A percentile compares a stretch with the other conserved stretches of the same genome.
Conservation (phyloP, 257 asterid genomes). For the Asclepias syriaca region DNA sequence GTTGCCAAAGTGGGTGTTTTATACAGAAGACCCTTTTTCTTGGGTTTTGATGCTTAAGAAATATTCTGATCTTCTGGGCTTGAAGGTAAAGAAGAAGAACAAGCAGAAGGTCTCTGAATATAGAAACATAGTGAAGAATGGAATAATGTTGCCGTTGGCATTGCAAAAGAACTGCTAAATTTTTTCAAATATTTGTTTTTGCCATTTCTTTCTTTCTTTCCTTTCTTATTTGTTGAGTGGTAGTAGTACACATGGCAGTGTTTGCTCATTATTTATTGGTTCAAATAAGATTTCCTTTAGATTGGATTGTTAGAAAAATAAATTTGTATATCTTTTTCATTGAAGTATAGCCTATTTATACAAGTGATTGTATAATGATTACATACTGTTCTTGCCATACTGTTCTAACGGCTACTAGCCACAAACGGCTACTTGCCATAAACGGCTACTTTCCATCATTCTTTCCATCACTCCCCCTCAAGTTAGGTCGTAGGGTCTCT, state of each 20-base stretch:
- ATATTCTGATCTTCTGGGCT: slow-evolving; percentile 22
- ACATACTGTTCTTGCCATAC: no score
- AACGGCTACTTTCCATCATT: no score
- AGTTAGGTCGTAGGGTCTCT: no score
- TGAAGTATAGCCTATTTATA: no score
- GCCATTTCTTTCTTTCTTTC: neutral
- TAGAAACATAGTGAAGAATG: slow-evolving; percentile 49
- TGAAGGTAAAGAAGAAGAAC: slow-evolving; percentile 20
- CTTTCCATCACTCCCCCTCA: no score
- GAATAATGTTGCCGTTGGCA: slow-evolving; percentile 38
- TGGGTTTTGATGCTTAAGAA: slow-evolving; percentile 41
- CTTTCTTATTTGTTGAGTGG: slow-evolving; percentile 18
- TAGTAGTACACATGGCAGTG: slow-evolving; percentile 37
- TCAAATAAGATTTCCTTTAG: slow-evolving; percentile 38
- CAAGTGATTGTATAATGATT: no score
- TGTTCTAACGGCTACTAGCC: no score
- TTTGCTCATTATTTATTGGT: slow-evolving; percentile 37
- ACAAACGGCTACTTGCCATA: no score
- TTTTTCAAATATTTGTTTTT: neutral
- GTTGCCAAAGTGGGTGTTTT: slow-evolving; percentile 75
- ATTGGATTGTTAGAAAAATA: no score
- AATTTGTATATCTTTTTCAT: no score
- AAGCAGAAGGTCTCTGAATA: slow-evolving; percentile 28
- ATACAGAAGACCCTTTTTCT: slow-evolving; percentile 53
- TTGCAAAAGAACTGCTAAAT: slow-evolving; percentile 11